Evolutionary conservation across 768 basidiomycete species (phyloP).

Genomic region (Russula compacta): DNA sequence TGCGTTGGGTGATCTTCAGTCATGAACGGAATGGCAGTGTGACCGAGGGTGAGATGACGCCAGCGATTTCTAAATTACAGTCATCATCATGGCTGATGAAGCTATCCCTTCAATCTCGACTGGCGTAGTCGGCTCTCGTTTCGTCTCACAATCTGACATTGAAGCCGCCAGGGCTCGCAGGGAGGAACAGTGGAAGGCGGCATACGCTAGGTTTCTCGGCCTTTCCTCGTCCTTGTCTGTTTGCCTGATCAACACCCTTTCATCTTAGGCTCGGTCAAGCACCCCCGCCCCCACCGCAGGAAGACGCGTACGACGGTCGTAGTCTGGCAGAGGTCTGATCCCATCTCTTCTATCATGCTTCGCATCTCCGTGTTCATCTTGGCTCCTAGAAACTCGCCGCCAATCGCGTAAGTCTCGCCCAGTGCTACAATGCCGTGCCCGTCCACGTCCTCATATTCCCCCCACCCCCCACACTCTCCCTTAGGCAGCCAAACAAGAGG

Average conservation of each 20-base stretch:
- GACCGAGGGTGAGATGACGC: background rate
- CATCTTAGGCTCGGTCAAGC: conserved; percentile 65
- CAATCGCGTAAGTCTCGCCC: conserved; percentile 52
- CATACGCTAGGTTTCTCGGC: conserved; percentile 62
- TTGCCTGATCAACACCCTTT: conserved; percentile 44
- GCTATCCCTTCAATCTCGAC: conserved; percentile 64
- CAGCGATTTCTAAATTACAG: too few relatives aligned
- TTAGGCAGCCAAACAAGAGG: conserved; percentile 83
- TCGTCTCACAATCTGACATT: conserved; percentile 71
- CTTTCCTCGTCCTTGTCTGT: conserved; percentile 32
- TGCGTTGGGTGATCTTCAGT: background rate
- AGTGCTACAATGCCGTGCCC: conserved; percentile 19
- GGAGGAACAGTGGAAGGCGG: conserved; percentile 86
- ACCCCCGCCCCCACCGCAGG: conserved; percentile 65
- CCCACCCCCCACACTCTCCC: background rate
- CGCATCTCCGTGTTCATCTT: background rate
- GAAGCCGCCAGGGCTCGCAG: conserved; percentile 60
- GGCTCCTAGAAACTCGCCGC: conserved; percentile 75
- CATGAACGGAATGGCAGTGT: background rate
- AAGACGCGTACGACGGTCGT: conserved; percentile 74
- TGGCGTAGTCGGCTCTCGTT: conserved; percentile 71
- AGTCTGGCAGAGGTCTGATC: conserved; percentile 77
- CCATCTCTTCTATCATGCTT: conserved; percentile 8
- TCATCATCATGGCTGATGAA: conserved; percentile 16
- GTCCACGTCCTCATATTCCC: background rate